These are phyloP conservation scores for Yamadazyma scolyti DNA, from an alignment of 805 yeast species.

Conservation along the genomic window DNA sequence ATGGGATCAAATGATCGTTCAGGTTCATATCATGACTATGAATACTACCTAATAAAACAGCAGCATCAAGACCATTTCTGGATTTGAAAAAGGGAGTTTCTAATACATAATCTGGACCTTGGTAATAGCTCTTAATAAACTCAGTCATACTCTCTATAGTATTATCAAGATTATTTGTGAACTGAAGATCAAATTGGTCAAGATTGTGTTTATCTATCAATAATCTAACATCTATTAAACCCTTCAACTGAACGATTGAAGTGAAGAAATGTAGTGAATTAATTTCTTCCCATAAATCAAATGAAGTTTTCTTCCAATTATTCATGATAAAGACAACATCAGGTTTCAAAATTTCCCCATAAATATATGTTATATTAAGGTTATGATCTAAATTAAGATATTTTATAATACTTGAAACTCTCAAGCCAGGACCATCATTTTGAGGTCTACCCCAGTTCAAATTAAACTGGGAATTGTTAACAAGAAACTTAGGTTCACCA, in stretches of 20 bases:
- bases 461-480: slow-evolving; percentile 59
- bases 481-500: slow-evolving; percentile 88
- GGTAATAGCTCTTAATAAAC: slow-evolving; percentile 33
- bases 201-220: slow-evolving; percentile 23
- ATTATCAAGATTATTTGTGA: slow-evolving; percentile 22
- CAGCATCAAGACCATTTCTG: slow-evolving; percentile 78
- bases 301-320: slow-evolving; percentile 65
- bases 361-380: slow-evolving; percentile 34
- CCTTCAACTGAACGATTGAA: slow-evolving; percentile 65
- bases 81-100: slow-evolving; percentile 60
- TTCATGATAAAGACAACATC: slow-evolving; percentile 63
- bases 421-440: slow-evolving; percentile 88
- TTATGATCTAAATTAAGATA: slow-evolving; percentile 39
- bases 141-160: slow-evolving; percentile 32
- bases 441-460: slow-evolving; percentile 93
- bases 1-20: slow-evolving; percentile 47
- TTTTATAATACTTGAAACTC: slow-evolving; percentile 61
- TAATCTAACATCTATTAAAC: slow-evolving; percentile 52
- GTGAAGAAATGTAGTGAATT: slow-evolving; percentile 77
- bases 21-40: slow-evolving; percentile 44
- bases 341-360: slow-evolving; percentile 52
- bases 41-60: slow-evolving; percentile 55
- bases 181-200: slow-evolving; percentile 15
- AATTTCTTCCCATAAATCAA: slow-evolving; percentile 93
- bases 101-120: slow-evolving; percentile 44